A percentile compares a stretch with the other conserved stretches of the same genome.
Conservation (phyloP, 2,329 filamentous ascomycete genomes). For the Neospermospora avenae region DNA sequence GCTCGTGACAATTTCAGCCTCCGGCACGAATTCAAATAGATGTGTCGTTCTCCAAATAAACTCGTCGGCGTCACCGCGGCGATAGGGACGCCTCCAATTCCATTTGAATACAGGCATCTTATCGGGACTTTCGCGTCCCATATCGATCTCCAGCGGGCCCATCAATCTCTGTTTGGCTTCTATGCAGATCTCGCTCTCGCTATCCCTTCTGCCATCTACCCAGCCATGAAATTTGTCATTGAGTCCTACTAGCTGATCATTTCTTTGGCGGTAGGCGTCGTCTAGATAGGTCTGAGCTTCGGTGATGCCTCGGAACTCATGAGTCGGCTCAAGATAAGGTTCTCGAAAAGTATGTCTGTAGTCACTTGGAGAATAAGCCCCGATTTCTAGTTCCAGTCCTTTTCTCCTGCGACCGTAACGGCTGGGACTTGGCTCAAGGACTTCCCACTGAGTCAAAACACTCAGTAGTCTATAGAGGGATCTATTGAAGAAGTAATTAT, state of each 20-base stretch:
- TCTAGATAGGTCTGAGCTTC: slow-evolving; percentile 7
- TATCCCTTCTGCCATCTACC: background rate
- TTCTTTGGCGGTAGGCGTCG: slow-evolving; percentile 13
- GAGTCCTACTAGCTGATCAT: slow-evolving; percentile 15
- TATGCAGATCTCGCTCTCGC: slow-evolving; percentile 4
- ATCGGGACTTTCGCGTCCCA: slow-evolving; percentile 7
- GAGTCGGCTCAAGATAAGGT: slow-evolving; percentile 20
- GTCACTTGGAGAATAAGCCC: slow-evolving; percentile 23
- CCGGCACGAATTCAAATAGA: slow-evolving; percentile 8
- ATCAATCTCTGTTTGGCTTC: slow-evolving; percentile 23
- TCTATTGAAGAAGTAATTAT: slow-evolving; percentile 16
- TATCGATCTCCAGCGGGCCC: slow-evolving; percentile 16
- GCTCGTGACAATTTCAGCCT: slow-evolving; percentile 18
- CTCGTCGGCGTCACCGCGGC: too few relatives aligned
- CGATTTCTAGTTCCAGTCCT: slow-evolving; percentile 23
- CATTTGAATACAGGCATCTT: too few relatives aligned
- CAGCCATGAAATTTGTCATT: slow-evolving; percentile 21
- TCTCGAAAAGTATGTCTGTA: slow-evolving; percentile 21
- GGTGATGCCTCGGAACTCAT: slow-evolving; percentile 18
- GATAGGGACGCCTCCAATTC: too few relatives aligned
- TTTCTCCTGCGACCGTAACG: slow-evolving; percentile 4
- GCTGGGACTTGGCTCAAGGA: background rate
- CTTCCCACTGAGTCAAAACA: slow-evolving; percentile 19
- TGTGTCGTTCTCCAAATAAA: too few relatives aligned
- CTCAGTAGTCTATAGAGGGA: slow-evolving; percentile 14